Evolutionary conservation across 2,329 filamentous ascomycete species (phyloP), one percentile per base, ranked within the genome.

Genomic region (Aspergillus unguis): DNA sequence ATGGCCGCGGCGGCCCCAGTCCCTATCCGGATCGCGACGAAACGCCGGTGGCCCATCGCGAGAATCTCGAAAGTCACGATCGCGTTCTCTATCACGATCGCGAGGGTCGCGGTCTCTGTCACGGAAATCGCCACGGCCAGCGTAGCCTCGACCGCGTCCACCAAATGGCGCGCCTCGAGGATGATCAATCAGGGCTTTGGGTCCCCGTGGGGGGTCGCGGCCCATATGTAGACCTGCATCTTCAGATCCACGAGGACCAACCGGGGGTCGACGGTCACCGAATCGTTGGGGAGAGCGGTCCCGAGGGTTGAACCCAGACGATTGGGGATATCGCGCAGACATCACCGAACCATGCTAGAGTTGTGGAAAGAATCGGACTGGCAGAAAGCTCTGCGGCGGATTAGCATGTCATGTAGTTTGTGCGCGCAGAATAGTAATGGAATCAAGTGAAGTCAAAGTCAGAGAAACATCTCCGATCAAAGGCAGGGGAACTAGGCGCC

Each of bases 201-300:
- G 90, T 0, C 88, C 91, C 51, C 90, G 82, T 3, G 91, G 91
- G 2, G 88, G 86, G 58, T 95, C 89, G 59, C 86, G 80, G 9
- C 80, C 77, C 68, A 67, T 80, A 58, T 60, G 84, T 59, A 85
- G 78, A 60, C 79, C 81, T 1, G 80, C 71, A 59, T 80, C 81
- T 55, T 88, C 88, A n/a, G 77, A 74, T 28, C 70, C 71, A 48
- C 74, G 70, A 56, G 71, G 75, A 48, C 70, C 71, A 47, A 73
- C 71, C 32, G 80, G 77, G 46, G 86, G 83, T 51, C 89, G 83
- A 56, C 87, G 81, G 66, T 92, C 88, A 58, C 79, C 78, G 63
- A 90, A 90, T 54, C 85, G 81, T 60, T 84, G 83, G 45, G 86
- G 85, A 27, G 86, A 90, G 60, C 87, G 80, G 64, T 90, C 86